These are phyloP conservation scores for Sordariomycetes sp. DNA, from an alignment of 2,329 filamentous ascomycete genomes.

Conservation along the genomic window DNA sequence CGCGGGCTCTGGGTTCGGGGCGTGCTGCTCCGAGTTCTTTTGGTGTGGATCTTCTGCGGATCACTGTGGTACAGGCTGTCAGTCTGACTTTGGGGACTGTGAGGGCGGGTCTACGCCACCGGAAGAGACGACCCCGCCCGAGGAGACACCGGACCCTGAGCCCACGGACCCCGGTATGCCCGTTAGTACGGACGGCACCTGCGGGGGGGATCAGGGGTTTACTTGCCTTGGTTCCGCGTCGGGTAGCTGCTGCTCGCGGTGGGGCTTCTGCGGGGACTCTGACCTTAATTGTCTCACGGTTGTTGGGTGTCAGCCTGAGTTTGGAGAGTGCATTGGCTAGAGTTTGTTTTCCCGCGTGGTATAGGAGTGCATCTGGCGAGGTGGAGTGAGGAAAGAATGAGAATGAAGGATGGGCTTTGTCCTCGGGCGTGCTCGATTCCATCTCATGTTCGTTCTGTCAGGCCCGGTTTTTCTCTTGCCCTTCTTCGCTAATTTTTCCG, in stretches of 20 bases:
- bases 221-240: slow-evolving; percentile 19
- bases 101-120: not conserved
- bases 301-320: slow-evolving; percentile 4
- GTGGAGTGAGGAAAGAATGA: not conserved
- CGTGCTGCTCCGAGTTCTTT: slow-evolving; percentile 3
- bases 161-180: slow-evolving; percentile 3
- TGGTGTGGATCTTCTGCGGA: slow-evolving; percentile 1
- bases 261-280: slow-evolving; percentile 10
- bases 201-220: slow-evolving; percentile 14
- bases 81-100: slow-evolving; percentile 4
- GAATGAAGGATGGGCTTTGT: not conserved
- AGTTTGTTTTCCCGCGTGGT: not conserved
- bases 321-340: slow-evolving; percentile 1
- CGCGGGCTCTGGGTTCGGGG: slow-evolving; percentile 3
- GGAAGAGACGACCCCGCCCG: not conserved
- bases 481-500: too few species aligned
- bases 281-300: slow-evolving; percentile 1
- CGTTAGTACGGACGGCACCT: slow-evolving; percentile 16
- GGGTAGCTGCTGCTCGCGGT: slow-evolving; percentile 14
- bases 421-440: not conserved
- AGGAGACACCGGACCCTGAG: not conserved
- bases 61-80: slow-evolving; percentile 2
- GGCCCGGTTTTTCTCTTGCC: too few species aligned
- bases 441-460: not conserved
- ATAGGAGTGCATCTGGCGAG: not conserved